phyloP scores from a whole-genome alignment of 495 filamentous ascomycete genomes.

The Acidiella bohemica region DNA sequence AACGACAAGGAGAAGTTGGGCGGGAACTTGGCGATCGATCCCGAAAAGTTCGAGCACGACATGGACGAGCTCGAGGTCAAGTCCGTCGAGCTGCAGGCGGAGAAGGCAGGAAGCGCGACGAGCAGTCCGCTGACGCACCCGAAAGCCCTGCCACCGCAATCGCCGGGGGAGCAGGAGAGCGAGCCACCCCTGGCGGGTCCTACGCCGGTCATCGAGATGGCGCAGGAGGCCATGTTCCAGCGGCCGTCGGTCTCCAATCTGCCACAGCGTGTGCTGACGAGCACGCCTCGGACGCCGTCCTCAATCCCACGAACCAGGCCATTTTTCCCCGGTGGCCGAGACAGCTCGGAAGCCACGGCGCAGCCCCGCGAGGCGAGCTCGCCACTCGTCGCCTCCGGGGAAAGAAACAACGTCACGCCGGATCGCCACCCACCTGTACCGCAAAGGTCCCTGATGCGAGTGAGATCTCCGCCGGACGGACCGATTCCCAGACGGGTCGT shows the following conservation, averaged over 20 bases:
- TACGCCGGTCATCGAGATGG: not conserved
- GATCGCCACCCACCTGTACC: not conserved
- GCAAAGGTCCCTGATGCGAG: slow-evolving; percentile 6
- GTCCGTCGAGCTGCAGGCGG: slow-evolving; percentile 11
- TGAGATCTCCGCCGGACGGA: slow-evolving; percentile 6
- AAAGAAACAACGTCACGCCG: no score
- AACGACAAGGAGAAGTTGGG: slow-evolving; percentile 17
- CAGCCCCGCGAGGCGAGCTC: no score
- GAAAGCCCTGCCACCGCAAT: not conserved
- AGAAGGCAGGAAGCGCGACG: slow-evolving; percentile 4
- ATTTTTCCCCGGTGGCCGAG: slow-evolving; percentile 9
- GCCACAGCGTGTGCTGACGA: slow-evolving; percentile 6
- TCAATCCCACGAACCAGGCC: slow-evolving; percentile 9
- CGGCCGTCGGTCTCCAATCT: not conserved
- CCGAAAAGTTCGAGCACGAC: slow-evolving; percentile 15
- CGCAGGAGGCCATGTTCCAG: not conserved
- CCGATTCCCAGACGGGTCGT: slow-evolving; percentile 3
- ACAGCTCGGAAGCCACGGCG: slow-evolving; percentile 5
- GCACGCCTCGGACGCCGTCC: slow-evolving; percentile 10
- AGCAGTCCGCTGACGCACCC: slow-evolving; percentile 4
- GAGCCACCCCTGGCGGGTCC: not conserved
- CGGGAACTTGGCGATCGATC: slow-evolving; percentile 14
- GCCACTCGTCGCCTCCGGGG: no score
- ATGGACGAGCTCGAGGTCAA: slow-evolving; percentile 11
- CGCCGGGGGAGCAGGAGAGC: no score